A percentile compares a stretch with the other conserved stretches of the same genome.
Conservation (phyloP, 1,284 basidiomycete genomes). For the Gymnopus androsaceus region DNA sequence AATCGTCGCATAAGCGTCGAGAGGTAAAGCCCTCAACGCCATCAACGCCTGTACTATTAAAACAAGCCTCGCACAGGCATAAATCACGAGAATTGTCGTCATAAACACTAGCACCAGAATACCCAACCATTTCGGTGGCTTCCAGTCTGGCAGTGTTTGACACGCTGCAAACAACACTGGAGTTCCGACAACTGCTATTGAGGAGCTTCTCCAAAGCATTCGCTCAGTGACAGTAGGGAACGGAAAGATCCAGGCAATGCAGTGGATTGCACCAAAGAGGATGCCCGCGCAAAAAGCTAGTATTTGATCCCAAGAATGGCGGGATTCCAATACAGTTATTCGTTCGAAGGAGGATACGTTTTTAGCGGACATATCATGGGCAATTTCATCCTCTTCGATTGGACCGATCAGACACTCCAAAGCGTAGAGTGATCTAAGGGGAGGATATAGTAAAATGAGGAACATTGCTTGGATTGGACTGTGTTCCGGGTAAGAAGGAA, state of each 20-base stretch:
- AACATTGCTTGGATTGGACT: too few relatives aligned
- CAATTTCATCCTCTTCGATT: neutral
- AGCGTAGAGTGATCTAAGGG: too few relatives aligned
- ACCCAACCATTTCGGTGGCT: neutral
- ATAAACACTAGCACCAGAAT: neutral
- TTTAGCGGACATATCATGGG: neutral
- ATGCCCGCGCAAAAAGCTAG: neutral
- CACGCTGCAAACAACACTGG: neutral
- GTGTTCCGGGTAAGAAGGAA: too few relatives aligned
- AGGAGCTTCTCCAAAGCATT: neutral
- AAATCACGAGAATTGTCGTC: neutral
- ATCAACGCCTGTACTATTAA: slow-evolving; percentile 12
- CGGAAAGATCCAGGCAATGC: slow-evolving; percentile 1
- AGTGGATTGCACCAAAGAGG: slow-evolving; percentile 11
- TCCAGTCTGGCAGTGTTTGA: neutral
- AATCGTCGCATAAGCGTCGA: slow-evolving; percentile 4
- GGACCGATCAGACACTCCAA: neutral
- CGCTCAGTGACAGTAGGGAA: slow-evolving; percentile 4
- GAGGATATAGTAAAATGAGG: too few relatives aligned
- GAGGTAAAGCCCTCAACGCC: slow-evolving; percentile 9
- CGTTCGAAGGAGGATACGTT: neutral
- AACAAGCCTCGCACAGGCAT: neutral
- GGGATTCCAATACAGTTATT: neutral
- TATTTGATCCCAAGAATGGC: neutral
- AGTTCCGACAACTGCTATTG: neutral